Conservation (phyloP, 805 yeast genomes). For the Starmerella apis region DNA sequence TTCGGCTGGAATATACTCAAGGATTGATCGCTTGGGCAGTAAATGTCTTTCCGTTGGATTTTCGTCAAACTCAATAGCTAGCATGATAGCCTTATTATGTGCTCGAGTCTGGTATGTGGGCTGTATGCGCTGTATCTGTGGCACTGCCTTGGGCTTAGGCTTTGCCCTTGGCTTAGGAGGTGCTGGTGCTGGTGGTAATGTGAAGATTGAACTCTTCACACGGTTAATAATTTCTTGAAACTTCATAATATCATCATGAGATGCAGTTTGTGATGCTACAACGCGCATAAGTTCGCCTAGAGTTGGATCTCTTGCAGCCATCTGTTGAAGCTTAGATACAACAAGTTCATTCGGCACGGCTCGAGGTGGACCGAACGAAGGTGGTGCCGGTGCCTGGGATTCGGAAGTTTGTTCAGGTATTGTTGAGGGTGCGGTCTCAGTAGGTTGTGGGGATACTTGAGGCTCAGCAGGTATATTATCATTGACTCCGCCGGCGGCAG, state of each 20-base stretch:
- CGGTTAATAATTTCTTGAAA: slow-evolving; percentile 72
- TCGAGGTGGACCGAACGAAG: slow-evolving; percentile 8
- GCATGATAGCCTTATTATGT: slow-evolving; percentile 32
- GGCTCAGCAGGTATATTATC: neutral
- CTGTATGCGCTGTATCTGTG: slow-evolving; percentile 2
- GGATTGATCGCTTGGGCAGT: slow-evolving; percentile 65
- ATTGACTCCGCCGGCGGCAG: neutral
- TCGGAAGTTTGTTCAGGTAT: neutral
- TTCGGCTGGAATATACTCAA: slow-evolving; percentile 40
- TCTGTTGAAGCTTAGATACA: slow-evolving; percentile 72
- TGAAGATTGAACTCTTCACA: slow-evolving; percentile 41
- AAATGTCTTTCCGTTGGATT: slow-evolving; percentile 62
- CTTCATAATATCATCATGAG: slow-evolving; percentile 56
- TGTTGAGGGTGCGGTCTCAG: neutral
- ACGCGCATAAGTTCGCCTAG: slow-evolving; percentile 65
- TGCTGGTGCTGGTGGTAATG: slow-evolving; percentile 16
- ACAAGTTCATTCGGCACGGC: slow-evolving; percentile 49
- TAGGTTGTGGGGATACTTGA: neutral
- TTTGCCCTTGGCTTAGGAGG: too few relatives aligned
- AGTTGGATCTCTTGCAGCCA: slow-evolving; percentile 64
- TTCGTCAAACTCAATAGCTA: slow-evolving; percentile 79
- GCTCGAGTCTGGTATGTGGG: slow-evolving; percentile 18
- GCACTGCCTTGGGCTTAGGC: slow-evolving; percentile 11
- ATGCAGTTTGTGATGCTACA: slow-evolving; percentile 76
- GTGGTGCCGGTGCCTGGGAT: neutral